A percentile compares a stretch with the other conserved stretches of the same genome.
These are phyloP conservation scores for Curvularia sp. DNA, from an alignment of 2,329 filamentous ascomycete genomes.

Conservation along the genomic window DNA sequence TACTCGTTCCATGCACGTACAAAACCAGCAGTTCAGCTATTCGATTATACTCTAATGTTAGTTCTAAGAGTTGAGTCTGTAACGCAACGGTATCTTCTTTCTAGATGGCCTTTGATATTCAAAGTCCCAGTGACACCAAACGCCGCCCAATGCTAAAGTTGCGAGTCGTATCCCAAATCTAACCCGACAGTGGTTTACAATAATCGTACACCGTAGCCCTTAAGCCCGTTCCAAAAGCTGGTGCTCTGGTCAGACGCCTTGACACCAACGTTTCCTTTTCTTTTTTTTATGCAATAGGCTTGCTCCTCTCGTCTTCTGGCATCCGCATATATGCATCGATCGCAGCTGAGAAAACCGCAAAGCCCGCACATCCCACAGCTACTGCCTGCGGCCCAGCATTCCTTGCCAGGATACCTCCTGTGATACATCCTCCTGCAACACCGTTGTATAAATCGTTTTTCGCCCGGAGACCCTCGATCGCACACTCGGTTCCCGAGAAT, in stretches of 20 bases:
- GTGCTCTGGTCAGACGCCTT: neutral
- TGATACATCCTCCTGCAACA: constrained; percentile 85
- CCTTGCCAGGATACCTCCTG: constrained; percentile 84
- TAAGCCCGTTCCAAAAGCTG: neutral
- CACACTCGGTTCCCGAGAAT: constrained; percentile 93
- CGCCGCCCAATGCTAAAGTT: constrained; percentile 35
- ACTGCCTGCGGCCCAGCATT: constrained; percentile 90
- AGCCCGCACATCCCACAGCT: constrained; percentile 85
- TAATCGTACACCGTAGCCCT: constrained; percentile 21
- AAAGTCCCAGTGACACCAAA: constrained; percentile 11
- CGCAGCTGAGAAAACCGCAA: constrained; percentile 89
- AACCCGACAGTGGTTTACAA: constrained; percentile 21
- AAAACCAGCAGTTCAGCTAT: neutral
- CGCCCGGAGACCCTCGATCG: constrained; percentile 86
- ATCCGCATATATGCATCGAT: constrained; percentile 85
- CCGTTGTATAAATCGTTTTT: constrained; percentile 95
- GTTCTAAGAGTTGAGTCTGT: neutral
- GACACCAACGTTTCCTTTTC: neutral
- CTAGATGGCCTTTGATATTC: neutral
- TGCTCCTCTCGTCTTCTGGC: constrained; percentile 52
- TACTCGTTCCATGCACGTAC: neutral
- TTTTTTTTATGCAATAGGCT: constrained; percentile 44
- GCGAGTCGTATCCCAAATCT: constrained; percentile 11
- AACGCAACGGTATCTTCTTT: neutral
- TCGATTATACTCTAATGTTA: too few relatives aligned